Base-by-base conservation (phyloP, 208 protist genomes). In the Leptomonas pyrrhocoris region DNA sequence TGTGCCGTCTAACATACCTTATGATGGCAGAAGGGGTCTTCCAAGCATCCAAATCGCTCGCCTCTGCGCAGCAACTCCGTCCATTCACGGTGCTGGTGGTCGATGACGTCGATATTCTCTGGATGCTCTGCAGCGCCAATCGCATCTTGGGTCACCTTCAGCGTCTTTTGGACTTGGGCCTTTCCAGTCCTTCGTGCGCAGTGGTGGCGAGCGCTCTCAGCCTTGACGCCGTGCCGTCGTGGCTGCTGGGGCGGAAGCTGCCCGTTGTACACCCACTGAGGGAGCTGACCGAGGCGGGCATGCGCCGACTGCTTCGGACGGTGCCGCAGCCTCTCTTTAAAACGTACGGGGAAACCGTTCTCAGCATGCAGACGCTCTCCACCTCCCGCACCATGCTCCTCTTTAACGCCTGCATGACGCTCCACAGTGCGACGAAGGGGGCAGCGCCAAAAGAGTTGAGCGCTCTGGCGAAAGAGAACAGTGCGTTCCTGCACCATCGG, bases 71-170 rank as follows among this genome's bases (percentile, higher is more conserved):
- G 19, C 16, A 19, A n/a, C 51, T 79, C 2, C 56, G 62, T 2
- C 71, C 58, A 5, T 71, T 79, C 21, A 85, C 85, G 2, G 73
- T 92, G 28, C 34, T 94, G 2, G 60, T 94, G 9, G 62, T 86
- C 25, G 89, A 94, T 55, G 85, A 92, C 51, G 58, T 91, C 19
- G 76, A 80, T 18, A 55, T 82, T 12, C 65, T 91, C 23, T 84
- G 77, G 58, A 28, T 63, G 23, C 80, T 94, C 34, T 79, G 79
- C 50, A 30, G 48, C 31, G 62, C 85, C 19, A 78, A 85, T 36
- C 60, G 48, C 6, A 43, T 75, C 25, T 55, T 70, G 6, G 63
- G 64, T 12, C 43, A 55, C 19, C 69, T 93, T 48, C 54, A 83
- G 38, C 51, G 50, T 4, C 53, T 88, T 1, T 49, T 89, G 31